phyloP scores from a whole-genome alignment of 306 rosid genomes.

The Coriaria nepalensis region DNA sequence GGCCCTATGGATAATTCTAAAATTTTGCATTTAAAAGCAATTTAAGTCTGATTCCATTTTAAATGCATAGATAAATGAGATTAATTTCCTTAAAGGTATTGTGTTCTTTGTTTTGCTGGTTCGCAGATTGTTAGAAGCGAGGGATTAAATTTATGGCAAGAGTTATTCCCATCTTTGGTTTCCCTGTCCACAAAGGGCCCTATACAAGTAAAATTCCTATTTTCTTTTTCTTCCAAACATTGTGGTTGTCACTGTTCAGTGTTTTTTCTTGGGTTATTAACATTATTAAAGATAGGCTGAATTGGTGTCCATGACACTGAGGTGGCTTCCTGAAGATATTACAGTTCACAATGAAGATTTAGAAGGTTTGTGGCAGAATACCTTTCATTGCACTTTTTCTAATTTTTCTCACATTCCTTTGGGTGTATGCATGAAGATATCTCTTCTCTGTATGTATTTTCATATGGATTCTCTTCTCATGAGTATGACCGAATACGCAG shows the following conservation, averaged over 20 bases:
- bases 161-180: constrained; percentile 54
- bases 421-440: constrained; percentile 3
- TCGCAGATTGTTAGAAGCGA: constrained; percentile 83
- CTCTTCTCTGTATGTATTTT: constrained; percentile 16
- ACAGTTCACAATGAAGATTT: constrained; percentile 95
- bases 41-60: neutral
- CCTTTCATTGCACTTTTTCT: constrained; percentile 6
- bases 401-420: constrained; percentile 2
- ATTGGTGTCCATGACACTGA: constrained; percentile 88
- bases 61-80: too few species aligned
- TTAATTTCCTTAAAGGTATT: constrained; percentile 4
- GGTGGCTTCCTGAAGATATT: constrained; percentile 99
- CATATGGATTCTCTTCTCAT: constrained; percentile 14
- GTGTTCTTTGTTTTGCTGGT: constrained; percentile 13
- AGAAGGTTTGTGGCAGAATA: constrained; percentile 50
- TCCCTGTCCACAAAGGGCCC: constrained; percentile 82
- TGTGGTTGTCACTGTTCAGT: neutral
- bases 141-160: constrained; percentile 67
- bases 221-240: constrained; percentile 9
- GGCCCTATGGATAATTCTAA: too few species aligned
- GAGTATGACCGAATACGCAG: constrained; percentile 29
- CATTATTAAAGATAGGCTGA: constrained; percentile 65
- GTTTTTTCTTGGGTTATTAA: constrained; percentile 1
- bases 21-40: constrained; percentile 5
- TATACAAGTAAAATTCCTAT: constrained; percentile 45